These are phyloP conservation scores for Trichoderma sp. DNA, from an alignment of 2,329 filamentous ascomycete species.

Conservation along the genomic window DNA sequence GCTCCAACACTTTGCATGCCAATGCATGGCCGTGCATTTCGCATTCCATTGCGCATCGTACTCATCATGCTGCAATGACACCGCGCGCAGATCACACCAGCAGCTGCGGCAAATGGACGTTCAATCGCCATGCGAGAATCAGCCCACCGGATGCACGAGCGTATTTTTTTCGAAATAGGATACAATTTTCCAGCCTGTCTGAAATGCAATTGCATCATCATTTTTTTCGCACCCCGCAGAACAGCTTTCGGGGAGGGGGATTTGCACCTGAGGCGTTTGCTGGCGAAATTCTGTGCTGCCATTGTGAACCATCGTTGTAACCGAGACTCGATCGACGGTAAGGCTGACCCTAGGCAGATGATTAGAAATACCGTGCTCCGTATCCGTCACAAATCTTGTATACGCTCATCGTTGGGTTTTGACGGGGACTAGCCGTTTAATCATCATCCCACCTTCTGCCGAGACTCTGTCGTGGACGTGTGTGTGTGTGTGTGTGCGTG, in stretches of 20 bases:
- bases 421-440: not conserved
- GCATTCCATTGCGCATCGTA: not conserved
- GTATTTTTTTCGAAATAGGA: not conserved
- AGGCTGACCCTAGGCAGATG: not conserved
- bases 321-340: not conserved
- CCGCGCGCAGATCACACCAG: not conserved
- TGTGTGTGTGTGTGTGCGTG: no score
- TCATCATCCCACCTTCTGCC: not conserved
- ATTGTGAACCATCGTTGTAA: not conserved
- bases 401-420: not conserved
- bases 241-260: not conserved
- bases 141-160: not conserved
- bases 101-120: not conserved
- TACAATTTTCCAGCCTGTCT: not conserved
- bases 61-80: not conserved
- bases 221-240: not conserved
- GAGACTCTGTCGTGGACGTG: not conserved
- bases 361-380: not conserved
- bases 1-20: not conserved
- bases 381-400: not conserved
- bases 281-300: not conserved
- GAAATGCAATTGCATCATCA: not conserved
- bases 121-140: not conserved
- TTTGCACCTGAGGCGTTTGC: not conserved
- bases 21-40: not conserved